Base-by-base conservation (phyloP, 163 green algal genomes). In the Prototheca wickerhamii region DNA sequence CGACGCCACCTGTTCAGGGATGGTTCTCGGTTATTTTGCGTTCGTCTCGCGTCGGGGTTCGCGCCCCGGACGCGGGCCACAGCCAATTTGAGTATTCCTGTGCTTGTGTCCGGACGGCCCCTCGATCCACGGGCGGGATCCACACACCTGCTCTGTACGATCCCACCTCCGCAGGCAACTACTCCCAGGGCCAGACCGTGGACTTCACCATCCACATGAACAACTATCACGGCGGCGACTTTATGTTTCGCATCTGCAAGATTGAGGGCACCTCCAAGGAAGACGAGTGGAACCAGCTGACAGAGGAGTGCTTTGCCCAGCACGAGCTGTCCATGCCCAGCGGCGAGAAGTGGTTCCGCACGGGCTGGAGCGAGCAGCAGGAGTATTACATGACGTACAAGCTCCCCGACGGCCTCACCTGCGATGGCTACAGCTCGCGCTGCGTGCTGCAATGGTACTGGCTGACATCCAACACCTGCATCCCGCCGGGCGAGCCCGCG, bases 171-270 rank as follows among this genome's bases (percentile, higher is more conserved):
- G n/a, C 54, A 1, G 40, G 23, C 52, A 28, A 5, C 1, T 70
- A 56, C 7, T 17, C 17, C 2, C 42, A 70, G 17, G 68, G 68
- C 0, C 23, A 61, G 23, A 56, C 58, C 3, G 55, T 61, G 2
- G 53, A 65, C 34, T 15, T 75, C 4, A 58, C 37, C 2, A 20
- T 49, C 1, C 26, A 26, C 18, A 31, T 76, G 12, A 76, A 53
- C 1, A 56, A 63, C n/a, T 55, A 52, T 29, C 69, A 76, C 46
- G 64, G 54, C n/a, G 69, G 69, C 3, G 34, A 57, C 23, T 68
- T 76, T 30, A 21, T 3, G 15, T 71, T 71, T 26, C 61, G 53
- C 20, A 63, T 76, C 58, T 76, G 69, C 63, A 35, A 52, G 3
- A 46, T 76, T 4, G 12, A 26, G 26, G 54, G 61, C 29, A 34